Evolutionary conservation across 345 rosid species (phyloP).

Genomic region (Hypericum androsaemum): DNA sequence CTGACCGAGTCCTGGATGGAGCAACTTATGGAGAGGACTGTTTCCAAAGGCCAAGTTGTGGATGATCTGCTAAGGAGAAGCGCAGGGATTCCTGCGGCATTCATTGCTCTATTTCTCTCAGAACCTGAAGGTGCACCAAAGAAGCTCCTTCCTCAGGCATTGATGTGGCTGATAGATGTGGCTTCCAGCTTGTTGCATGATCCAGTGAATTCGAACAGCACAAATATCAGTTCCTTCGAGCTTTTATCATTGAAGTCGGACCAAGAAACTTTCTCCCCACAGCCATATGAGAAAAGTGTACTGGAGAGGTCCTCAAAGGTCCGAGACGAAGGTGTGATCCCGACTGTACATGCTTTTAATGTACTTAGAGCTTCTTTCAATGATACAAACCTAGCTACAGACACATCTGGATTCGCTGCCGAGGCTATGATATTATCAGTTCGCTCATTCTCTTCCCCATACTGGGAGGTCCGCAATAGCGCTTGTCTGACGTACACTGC

Average conservation of each 20-base stretch:
- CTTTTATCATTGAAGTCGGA: conserved; percentile 19
- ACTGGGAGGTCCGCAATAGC: conserved; percentile 96
- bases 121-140: conserved; percentile 94
- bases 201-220: conserved; percentile 17
- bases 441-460: conserved; percentile 81
- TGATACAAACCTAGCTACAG: conserved; percentile 88
- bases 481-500: conserved; percentile 91
- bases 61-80: conserved; percentile 94
- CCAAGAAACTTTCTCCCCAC: conserved; percentile 18
- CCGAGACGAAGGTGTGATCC: conserved; percentile 89
- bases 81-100: conserved; percentile 98
- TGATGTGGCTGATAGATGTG: conserved; percentile 74
- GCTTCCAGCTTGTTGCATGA: conserved; percentile 48
- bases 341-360: conserved; percentile 91
- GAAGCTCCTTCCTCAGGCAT: conserved; percentile 81
- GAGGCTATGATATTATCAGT: conserved; percentile 78
- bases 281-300: conserved; percentile 24
- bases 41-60: conserved; percentile 78
- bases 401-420: conserved; percentile 91
- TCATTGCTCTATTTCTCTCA: conserved; percentile 80
- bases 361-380: conserved; percentile 85
- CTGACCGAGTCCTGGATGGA: conserved; percentile 93
- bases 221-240: conserved; percentile 18
- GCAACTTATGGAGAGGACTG: conserved; percentile 85
- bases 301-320: conserved; percentile 54